Percentiles rank a stretch among this genome's conserved stretches.
phyloP scores from a whole-genome alignment of 441 rosid species.

The Gossypium lobatum region DNA sequence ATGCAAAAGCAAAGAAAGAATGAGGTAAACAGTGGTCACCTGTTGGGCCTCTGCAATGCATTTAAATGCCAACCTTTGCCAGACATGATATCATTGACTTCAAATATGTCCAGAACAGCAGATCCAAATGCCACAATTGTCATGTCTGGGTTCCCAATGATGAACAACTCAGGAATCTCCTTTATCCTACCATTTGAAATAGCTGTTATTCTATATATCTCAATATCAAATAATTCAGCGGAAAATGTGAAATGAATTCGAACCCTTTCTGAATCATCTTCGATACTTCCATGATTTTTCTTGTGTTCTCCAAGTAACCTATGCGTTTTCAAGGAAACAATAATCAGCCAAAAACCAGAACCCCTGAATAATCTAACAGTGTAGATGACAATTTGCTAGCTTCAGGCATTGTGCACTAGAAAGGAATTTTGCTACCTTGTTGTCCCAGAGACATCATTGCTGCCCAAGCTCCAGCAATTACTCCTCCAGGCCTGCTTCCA shows the following conservation, averaged over 20 bases:
- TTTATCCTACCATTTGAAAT: slow-evolving; percentile 43
- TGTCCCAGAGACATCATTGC: slow-evolving; percentile 90
- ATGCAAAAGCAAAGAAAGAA: neutral
- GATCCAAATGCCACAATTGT: slow-evolving; percentile 88
- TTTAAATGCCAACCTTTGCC: slow-evolving; percentile 96
- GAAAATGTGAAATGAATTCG: slow-evolving; percentile 18
- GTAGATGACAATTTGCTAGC: neutral
- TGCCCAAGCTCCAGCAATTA: slow-evolving; percentile 97
- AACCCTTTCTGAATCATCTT: slow-evolving; percentile 69
- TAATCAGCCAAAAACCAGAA: slow-evolving; percentile 17
- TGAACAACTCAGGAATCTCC: slow-evolving; percentile 64
- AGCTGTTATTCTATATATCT: slow-evolving; percentile 2
- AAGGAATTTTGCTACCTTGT: slow-evolving; percentile 44
- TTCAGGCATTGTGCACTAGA: slow-evolving; percentile 10
- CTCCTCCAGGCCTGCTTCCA: slow-evolving; percentile 88
- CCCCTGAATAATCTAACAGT: slow-evolving; percentile 7
- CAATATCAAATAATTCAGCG: neutral
- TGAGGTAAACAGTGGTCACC: slow-evolving; percentile 30
- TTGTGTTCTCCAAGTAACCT: slow-evolving; percentile 80
- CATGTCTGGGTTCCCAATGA: slow-evolving; percentile 89
- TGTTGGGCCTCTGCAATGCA: slow-evolving; percentile 91
- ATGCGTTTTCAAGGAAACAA: slow-evolving; percentile 21
- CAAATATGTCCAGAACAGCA: slow-evolving; percentile 62
- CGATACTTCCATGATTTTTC: slow-evolving; percentile 72
- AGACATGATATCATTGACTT: slow-evolving; percentile 86